A percentile compares a stretch with the other conserved stretches of the same genome.
Conservation (phyloP, 768 basidiomycete genomes). For the Tricholoma flavovirens region DNA sequence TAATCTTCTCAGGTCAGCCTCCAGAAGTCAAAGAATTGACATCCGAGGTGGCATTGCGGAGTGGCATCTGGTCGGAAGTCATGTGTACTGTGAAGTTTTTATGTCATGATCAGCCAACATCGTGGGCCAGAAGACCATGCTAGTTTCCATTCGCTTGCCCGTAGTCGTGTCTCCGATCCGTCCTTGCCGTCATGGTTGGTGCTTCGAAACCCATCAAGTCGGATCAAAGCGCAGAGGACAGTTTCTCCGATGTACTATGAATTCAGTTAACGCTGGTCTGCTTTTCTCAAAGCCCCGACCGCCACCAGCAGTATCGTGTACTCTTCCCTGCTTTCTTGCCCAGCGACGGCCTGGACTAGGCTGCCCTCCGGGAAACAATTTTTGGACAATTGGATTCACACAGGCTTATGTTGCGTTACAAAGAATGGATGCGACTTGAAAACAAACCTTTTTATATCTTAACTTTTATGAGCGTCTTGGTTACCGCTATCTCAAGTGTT, state of each 20-base stretch:
- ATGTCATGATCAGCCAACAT: not conserved
- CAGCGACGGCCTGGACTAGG: slow-evolving; percentile 60
- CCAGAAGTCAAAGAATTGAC: slow-evolving; percentile 60
- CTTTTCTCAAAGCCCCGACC: not conserved
- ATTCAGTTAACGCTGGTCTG: not conserved
- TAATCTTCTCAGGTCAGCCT: too few relatives aligned
- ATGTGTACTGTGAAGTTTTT: slow-evolving; percentile 24
- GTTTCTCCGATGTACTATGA: slow-evolving; percentile 70
- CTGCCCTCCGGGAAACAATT: slow-evolving; percentile 47
- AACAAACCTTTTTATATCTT: slow-evolving; percentile 67
- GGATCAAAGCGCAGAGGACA: slow-evolving; percentile 58
- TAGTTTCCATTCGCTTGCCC: slow-evolving; percentile 52
- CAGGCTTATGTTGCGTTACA: slow-evolving; percentile 57
- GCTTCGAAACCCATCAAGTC: slow-evolving; percentile 63
- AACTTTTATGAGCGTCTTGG: slow-evolving; percentile 47
- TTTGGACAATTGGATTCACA: slow-evolving; percentile 61
- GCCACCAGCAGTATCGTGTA: slow-evolving; percentile 54
- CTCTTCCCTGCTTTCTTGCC: slow-evolving; percentile 64
- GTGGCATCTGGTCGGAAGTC: slow-evolving; percentile 38
- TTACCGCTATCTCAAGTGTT: not conserved
- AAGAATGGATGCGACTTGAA: slow-evolving; percentile 61
- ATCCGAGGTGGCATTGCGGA: too few relatives aligned
- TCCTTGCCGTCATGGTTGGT: slow-evolving; percentile 71
- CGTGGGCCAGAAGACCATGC: slow-evolving; percentile 51
- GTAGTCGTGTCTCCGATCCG: slow-evolving; percentile 74